Base-by-base conservation (phyloP, 805 yeast species). In the Pichia exigua region DNA sequence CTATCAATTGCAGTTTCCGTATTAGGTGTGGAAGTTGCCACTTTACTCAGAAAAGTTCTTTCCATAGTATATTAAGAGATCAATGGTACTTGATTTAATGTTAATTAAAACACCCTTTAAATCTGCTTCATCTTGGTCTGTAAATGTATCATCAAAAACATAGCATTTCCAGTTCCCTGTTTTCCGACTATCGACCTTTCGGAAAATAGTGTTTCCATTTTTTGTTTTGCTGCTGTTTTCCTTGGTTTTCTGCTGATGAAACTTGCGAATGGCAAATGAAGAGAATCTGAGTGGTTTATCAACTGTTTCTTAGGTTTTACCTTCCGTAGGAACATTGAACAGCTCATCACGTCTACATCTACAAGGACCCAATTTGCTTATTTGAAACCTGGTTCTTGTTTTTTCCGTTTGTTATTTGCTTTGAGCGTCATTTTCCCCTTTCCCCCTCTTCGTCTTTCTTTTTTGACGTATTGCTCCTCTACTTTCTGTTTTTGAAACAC, bases 1-100 rank as follows among this genome's bases (percentile, higher is more conserved):
- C 97, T 74, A 65, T 91, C 96, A 44, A 92, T 87, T 15, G 97
- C 97, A 5, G 84, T 66, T 1, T 68, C 71, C 0, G 87, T 63
- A 22, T 81, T 85, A 0, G 95, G 95, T 18, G 78, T 76, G 0
- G 91, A 81, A 0, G 96, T 87, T 7, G 48, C 45, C 17, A 51
- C 54, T 4, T 48, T 42, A 6, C 45, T 47, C 48, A 51, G 48
- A 6, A 51, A 8, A 1, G 48, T 48, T 42, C n/a, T 47, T 15
- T 24, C 20, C 27, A 10, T 41, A 4, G n/a, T 41, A 45, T 17
- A 26, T 43, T 32, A 15, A 32, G 15, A 3, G 12, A 9, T 28
- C 3, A 12, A 10, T 28, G 30, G 11, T n/a, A n/a, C 13, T 28
- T 28, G 12, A 28, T 10, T 10, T 28, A 28, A n/a, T n/a, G n/a